A percentile compares a stretch with the other conserved stretches of the same genome.
These are phyloP conservation scores for Cladosporium sp. DNA, from an alignment of 2,329 filamentous ascomycete genomes.

Conservation along the genomic window DNA sequence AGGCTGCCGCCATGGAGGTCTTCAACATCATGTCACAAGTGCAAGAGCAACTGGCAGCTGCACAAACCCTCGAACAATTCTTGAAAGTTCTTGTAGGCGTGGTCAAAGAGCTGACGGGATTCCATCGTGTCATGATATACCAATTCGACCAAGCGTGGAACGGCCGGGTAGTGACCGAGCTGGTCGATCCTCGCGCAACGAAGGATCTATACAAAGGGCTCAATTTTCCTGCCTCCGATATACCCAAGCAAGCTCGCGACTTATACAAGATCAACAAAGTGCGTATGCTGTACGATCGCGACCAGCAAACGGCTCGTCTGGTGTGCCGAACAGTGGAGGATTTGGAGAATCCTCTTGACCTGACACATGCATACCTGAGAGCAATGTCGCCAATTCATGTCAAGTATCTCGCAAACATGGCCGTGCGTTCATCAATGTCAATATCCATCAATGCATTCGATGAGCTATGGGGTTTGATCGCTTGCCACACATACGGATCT, in stretches of 20 bases:
- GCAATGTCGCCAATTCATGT: slow-evolving; percentile 89
- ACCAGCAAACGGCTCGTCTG: slow-evolving; percentile 71
- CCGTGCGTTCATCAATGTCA: slow-evolving; percentile 89
- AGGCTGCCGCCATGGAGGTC: slow-evolving; percentile 81
- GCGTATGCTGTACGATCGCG: slow-evolving; percentile 78
- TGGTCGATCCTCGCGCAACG: slow-evolving; percentile 75
- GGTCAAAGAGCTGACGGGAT: slow-evolving; percentile 83
- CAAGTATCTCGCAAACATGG: slow-evolving; percentile 85
- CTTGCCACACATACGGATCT: slow-evolving; percentile 75
- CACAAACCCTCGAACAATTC: slow-evolving; percentile 66
- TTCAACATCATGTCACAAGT: slow-evolving; percentile 92
- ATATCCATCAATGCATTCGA: slow-evolving; percentile 84
- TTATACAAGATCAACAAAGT: slow-evolving; percentile 89
- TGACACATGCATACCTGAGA: slow-evolving; percentile 78
- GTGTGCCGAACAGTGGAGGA: slow-evolving; percentile 75
- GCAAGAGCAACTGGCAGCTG: slow-evolving; percentile 76
- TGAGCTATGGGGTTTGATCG: slow-evolving; percentile 83
- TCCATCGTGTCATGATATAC: slow-evolving; percentile 90
- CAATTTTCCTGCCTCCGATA: slow-evolving; percentile 84
- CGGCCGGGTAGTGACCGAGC: slow-evolving; percentile 79
- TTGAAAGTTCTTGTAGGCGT: slow-evolving; percentile 80
- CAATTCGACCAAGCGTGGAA: slow-evolving; percentile 83
- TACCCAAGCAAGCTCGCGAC: slow-evolving; percentile 79
- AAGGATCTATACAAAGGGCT: slow-evolving; percentile 82
- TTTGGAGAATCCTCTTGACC: slow-evolving; percentile 69